These are phyloP conservation scores for Teratosphaeria epicoccoides DNA, from an alignment of 2,329 filamentous ascomycete species.

Conservation along the genomic window DNA sequence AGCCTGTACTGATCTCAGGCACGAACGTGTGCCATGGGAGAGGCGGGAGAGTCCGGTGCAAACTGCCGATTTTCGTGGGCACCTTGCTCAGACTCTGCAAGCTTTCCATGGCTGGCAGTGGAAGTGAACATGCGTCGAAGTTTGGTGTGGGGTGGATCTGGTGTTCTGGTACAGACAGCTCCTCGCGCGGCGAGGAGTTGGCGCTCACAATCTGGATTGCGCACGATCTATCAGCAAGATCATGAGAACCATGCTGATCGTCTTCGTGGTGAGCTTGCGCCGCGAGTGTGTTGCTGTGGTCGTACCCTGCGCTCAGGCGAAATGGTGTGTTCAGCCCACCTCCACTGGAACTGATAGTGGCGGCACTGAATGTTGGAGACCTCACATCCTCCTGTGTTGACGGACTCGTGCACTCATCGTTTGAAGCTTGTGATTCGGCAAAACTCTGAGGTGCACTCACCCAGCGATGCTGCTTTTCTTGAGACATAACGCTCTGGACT, in stretches of 20 bases:
- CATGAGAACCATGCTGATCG: constrained; percentile 1
- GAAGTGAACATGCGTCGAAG: constrained; percentile 4
- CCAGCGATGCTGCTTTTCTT: neutral
- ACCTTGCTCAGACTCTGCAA: constrained; percentile 3
- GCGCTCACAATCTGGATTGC: constrained; percentile 1
- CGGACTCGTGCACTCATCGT: neutral
- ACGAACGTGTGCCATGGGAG: constrained; percentile 1
- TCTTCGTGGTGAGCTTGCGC: neutral
- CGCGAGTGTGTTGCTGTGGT: neutral
- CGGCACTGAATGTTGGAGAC: constrained; percentile 25
- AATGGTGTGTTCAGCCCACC: constrained; percentile 18
- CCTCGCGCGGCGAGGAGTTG: neutral
- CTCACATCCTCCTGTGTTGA: constrained; percentile 3
- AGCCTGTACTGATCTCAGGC: constrained; percentile 6
- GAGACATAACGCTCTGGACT: neutral
- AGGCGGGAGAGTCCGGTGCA: neutral
- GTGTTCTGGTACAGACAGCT: neutral
- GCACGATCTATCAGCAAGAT: constrained; percentile 3
- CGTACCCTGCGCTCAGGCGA: constrained; percentile 11
- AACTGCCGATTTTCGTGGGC: neutral
- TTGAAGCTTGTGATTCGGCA: neutral
- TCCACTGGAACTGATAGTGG: constrained; percentile 21
- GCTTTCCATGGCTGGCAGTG: constrained; percentile 3
- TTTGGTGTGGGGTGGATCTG: neutral
- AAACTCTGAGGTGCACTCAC: neutral